Base-by-base conservation (phyloP, 1,139 yeast genomes). In the Taiozyma onychis region DNA sequence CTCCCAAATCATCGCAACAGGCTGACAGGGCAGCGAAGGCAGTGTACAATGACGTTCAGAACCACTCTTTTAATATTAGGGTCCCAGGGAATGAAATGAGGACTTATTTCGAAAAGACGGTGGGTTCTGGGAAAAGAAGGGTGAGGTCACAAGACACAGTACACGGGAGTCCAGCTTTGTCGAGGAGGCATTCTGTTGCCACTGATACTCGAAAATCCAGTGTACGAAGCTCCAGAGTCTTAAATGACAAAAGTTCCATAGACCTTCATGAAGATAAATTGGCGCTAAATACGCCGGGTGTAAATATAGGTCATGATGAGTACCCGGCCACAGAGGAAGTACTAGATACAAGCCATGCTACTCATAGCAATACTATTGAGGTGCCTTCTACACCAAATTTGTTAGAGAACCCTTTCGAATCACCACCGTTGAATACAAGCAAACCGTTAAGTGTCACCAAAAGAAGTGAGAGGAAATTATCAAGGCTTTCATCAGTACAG, bases 21-120 rank as follows among this genome's bases (percentile, higher is more conserved):
- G 3, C 43, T 14, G 34, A 41, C 57, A 13, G 57, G 55, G 28
- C 39, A 2, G 41, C 41, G 18, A 37, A 18, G 14, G 41, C 39
- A 24, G 24, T 58, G 1, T 58, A 53, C 45, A 54, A 57, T 30
- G 57, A 54, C 13, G 60, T 51, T 1, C 54, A 56, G 34, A 47
- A 52, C 18, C 48, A 30, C 11, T 55, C 61, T 6, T 6, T 57
- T 2, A 44, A 54, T 24, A 50, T 59, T 46, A 60, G 61, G 9
- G 51, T 59, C 1, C 47, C 52, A 3, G 35, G 46, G 1, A 16
- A 46, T 18, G 54, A 53, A n/a, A 58, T 58, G 61, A 52, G 34
- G 35, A 39, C 30, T 6, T 55, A 22, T 28, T 48, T 50, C 44
- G 37, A 46, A 26, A 28, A 14, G 34, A 51, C 45, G 24, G 47